phyloP scores from a whole-genome alignment of 305 asterid species.

The Solanum aculeatissimum region DNA sequence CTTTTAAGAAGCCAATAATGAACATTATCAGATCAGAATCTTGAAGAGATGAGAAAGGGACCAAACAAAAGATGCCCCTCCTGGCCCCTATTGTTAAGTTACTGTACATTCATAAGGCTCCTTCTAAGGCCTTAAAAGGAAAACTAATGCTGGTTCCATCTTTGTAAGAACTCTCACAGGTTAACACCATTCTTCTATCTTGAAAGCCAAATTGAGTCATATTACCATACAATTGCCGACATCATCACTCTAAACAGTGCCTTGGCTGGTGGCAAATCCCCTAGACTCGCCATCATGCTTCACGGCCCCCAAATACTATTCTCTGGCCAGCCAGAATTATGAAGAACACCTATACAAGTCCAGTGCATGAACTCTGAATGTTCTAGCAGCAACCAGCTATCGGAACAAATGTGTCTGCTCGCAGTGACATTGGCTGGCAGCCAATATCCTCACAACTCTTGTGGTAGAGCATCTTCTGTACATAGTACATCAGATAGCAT shows the following conservation, averaged over 20 bases:
- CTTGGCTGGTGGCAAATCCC: neutral
- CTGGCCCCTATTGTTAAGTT: neutral
- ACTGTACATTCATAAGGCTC: neutral
- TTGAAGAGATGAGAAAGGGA: neutral
- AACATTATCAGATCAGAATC: neutral
- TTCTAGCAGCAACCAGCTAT: conserved; percentile 67
- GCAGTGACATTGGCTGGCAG: conserved; percentile 40
- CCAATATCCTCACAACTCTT: conserved; percentile 47
- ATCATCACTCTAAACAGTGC: neutral
- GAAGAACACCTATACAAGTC: neutral
- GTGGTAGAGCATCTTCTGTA: conserved; percentile 37
- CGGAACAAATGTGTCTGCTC: conserved; percentile 45
- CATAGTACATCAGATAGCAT: conserved; percentile 57
- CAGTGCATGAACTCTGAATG: neutral
- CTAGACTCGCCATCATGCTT: neutral
- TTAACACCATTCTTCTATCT: neutral
- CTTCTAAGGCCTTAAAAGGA: neutral
- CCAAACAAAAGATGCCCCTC: neutral
- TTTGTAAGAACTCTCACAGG: neutral
- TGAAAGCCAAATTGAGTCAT: neutral
- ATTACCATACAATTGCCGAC: neutral
- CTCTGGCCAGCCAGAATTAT: neutral
- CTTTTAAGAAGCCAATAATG: neutral
- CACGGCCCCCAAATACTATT: neutral
- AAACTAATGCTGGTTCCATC: neutral